Conservation (phyloP, 2,329 filamentous ascomycete species). For the Alternaria panax region DNA sequence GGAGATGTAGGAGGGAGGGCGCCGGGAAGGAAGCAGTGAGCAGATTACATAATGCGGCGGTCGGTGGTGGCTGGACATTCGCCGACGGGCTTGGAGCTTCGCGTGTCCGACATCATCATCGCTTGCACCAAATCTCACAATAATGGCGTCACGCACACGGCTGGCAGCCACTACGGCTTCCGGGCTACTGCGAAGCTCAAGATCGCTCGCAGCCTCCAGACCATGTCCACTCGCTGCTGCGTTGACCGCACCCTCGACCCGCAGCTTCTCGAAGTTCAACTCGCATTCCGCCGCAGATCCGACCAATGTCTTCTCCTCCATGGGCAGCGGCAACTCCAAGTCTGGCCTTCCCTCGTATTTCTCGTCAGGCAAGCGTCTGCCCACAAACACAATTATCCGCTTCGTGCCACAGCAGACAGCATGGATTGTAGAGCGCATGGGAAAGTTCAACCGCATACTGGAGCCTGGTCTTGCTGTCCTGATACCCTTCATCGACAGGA, state of each 20-base stretch:
- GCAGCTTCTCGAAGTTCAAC: constrained; percentile 44
- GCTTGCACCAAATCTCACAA: constrained; percentile 29
- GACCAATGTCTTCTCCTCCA: constrained; percentile 39
- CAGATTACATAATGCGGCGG: constrained; percentile 28
- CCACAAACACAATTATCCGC: constrained; percentile 91
- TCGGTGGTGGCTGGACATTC: constrained; percentile 20
- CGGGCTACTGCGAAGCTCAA: constrained; percentile 34
- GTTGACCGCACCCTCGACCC: constrained; percentile 25
- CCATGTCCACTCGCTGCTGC: constrained; percentile 31
- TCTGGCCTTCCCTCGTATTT: constrained; percentile 76
- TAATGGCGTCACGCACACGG: constrained; percentile 49
- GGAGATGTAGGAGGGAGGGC: background rate
- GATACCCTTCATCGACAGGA: constrained; percentile 89
- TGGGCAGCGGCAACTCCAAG: constrained; percentile 29
- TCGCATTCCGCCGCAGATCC: constrained; percentile 36
- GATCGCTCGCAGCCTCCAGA: constrained; percentile 23
- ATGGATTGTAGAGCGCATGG: constrained; percentile 99
- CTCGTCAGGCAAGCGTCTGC: constrained; percentile 69
- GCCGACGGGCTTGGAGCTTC: constrained; percentile 27
- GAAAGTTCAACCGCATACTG: constrained; percentile 92
- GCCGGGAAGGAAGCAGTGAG: background rate
- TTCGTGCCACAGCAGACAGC: constrained; percentile 99
- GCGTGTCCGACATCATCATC: constrained; percentile 29
- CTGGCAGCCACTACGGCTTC: constrained; percentile 43
- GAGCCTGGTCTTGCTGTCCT: constrained; percentile 90